phyloP scores from a whole-genome alignment of 495 filamentous ascomycete genomes.

The Neurospora intermedia region DNA sequence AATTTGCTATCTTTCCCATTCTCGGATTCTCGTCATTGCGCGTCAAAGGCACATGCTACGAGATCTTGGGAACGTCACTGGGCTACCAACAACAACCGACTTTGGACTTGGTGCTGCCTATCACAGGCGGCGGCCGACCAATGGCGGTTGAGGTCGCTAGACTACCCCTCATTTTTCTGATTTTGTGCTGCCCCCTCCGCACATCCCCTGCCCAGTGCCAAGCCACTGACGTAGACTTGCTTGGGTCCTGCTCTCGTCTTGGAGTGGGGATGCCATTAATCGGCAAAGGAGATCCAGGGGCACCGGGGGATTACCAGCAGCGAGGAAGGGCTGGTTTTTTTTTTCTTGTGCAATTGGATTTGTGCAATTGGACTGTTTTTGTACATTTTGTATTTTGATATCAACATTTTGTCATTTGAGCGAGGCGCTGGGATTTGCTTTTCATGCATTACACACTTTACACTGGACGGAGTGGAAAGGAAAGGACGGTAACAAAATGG shows the following conservation, averaged over 20 bases:
- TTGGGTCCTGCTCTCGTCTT: slow-evolving; percentile 4
- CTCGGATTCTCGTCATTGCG: neutral
- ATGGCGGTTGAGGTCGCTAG: neutral
- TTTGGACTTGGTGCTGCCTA: neutral
- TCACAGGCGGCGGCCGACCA: neutral
- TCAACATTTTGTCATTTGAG: neutral
- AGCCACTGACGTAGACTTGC: slow-evolving; percentile 15
- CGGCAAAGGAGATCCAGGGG: neutral
- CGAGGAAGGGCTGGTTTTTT: neutral
- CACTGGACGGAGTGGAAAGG: neutral
- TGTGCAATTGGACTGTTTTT: neutral
- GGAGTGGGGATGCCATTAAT: neutral
- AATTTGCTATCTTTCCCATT: neutral
- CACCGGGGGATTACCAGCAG: neutral
- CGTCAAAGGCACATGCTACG: neutral
- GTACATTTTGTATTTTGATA: neutral
- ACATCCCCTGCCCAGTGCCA: slow-evolving; percentile 4
- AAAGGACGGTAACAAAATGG: neutral
- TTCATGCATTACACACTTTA: neutral
- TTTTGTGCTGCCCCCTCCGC: neutral
- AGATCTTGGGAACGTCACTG: neutral
- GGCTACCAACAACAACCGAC: neutral
- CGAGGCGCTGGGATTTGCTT: neutral
- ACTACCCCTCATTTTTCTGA: neutral
- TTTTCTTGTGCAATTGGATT: too few species aligned